Percentiles rank a stretch among this genome's conserved stretches.
phyloP scores from a whole-genome alignment of 2,329 filamentous ascomycete genomes.

The Penicillium sp. region DNA sequence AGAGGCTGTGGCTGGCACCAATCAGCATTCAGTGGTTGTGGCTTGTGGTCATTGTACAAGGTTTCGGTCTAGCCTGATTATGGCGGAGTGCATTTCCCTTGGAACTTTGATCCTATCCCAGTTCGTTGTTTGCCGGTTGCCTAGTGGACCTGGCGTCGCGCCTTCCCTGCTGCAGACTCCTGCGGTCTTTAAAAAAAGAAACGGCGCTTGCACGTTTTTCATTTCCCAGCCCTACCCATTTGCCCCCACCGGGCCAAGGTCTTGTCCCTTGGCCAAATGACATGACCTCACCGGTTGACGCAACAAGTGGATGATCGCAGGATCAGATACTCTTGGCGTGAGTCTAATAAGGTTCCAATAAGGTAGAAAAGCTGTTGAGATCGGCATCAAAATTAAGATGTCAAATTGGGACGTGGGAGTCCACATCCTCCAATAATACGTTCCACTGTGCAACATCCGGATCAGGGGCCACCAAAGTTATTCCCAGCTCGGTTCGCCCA shows the following conservation, averaged over 20 bases:
- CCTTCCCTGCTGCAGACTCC: slow-evolving; percentile 8
- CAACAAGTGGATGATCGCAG: slow-evolving; percentile 11
- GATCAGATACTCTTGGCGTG: neutral
- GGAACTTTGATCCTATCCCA: slow-evolving; percentile 16
- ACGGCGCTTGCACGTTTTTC: too few species aligned
- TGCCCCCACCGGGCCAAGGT: neutral
- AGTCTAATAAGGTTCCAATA: too few species aligned
- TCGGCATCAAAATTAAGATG: too few species aligned
- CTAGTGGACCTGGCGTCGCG: slow-evolving; percentile 13
- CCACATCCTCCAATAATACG: slow-evolving; percentile 16
- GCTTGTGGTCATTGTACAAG: too few species aligned
- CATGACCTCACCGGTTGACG: neutral
- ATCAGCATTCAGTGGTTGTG: slow-evolving; percentile 4
- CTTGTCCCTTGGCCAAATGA: neutral
- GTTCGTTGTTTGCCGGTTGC: slow-evolving; percentile 20
- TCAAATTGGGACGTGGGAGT: slow-evolving; percentile 11
- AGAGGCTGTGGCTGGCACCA: neutral
- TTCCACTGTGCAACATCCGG: slow-evolving; percentile 18
- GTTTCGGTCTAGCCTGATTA: too few species aligned
- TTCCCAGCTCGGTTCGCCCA: slow-evolving; percentile 12
- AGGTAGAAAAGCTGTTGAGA: too few species aligned
- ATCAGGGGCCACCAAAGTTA: slow-evolving; percentile 14
- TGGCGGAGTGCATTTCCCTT: too few species aligned
- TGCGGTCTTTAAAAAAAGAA: slow-evolving; percentile 3
- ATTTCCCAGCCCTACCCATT: neutral